Base-by-base conservation (phyloP, 495 filamentous ascomycete genomes). In the Aspergillus egyptiacus region DNA sequence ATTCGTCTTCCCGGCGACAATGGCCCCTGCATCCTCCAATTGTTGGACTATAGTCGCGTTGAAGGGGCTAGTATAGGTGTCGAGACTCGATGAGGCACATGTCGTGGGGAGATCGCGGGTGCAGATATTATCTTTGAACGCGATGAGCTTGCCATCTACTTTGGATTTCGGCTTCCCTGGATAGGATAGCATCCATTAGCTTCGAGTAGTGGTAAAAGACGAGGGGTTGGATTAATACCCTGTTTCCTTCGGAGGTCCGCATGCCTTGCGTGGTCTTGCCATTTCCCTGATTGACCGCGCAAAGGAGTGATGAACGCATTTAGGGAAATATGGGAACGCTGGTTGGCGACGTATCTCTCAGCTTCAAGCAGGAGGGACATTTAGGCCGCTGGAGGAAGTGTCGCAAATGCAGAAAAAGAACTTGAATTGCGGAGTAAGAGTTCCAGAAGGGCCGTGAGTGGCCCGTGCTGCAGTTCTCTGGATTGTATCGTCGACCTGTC, bases 41-140 rank as follows among this genome's bases (percentile, higher is more conserved):
- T 73, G 72, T 37, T 75, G 60, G 23, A 95, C 80, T 27, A 96
- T 88, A 3, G 87, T 91, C 6, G 93, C 90, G 62, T 88, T 79
- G 65, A 86, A 93, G 17, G 94, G 94, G 50, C 81, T 87, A 36
- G 57, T 63, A 66, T 85, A 85, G 45, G 68, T 67, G n/a, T 79
- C 58, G n/a, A 95, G 73, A 43, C 86, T 81, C n/a, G 68, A 67
- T 19, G 89, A 95, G 42, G 79, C 87, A 66, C 87, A 91, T 63
- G 89, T 91, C 24, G 89, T 95, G 2, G 83, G 77, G 14, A 83
- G 64, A 14, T 76, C 70, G 27, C 66, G 64, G 0, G 86, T 89
- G 56, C 84, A 83, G 54, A 96, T 96, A 63, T 95, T 96, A 70
- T 96, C 90, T 68, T 96, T 96, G 33, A 95, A 74, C 9, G 85